Base-by-base conservation (phyloP, 2,329 filamentous ascomycete species). In the Curvularia eragrostidis region DNA sequence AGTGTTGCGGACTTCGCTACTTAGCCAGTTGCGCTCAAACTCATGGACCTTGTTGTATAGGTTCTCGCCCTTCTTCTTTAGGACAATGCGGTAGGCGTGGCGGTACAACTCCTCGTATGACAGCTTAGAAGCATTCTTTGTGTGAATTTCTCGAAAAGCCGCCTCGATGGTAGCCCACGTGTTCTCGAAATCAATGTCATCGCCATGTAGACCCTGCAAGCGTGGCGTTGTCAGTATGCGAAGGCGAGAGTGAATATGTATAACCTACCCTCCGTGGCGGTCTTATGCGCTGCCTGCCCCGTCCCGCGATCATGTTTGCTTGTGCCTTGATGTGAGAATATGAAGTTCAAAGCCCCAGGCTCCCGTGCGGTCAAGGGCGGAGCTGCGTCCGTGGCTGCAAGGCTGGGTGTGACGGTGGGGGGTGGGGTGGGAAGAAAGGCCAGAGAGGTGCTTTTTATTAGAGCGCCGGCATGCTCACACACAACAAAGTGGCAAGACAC, bases 101-200 rank as follows among this genome's bases (percentile, higher is more conserved):
- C 95, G 90, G 79, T 99, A 99, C 0, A 99, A 85, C 71, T 96
- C 90, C 77, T 99, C 95, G 80, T 97, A 99, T 1, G 93, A 97
- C 2, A 99, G 85, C 15, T 85, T 84, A 9, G 93, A 96, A 59
- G 93, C 93, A 75, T 96, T 95, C 75, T 96, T 93, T 56, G 88
- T 90, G 79, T 98, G 93, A 49, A 99, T 98, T 72, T 97, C 91
- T 55, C 82, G 83, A 51, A 99, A 85, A 3, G 94, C 93, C 47
- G 87, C 84, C 44, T 88, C 83, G 7, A 99, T 85, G 43, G 87
- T 86, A 13, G 83, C 82, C 95, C 95, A 99, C 67, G 88, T 91
- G 2, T 85, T 82, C n/a, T 97, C 91, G 73, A 97, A 97, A 65
- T 96, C 91, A 67, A 90, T 83, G 9, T 84, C 82, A 64, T 89